Base-by-base conservation (phyloP, 305 asterid genomes). In the Coffea humblotiana region DNA sequence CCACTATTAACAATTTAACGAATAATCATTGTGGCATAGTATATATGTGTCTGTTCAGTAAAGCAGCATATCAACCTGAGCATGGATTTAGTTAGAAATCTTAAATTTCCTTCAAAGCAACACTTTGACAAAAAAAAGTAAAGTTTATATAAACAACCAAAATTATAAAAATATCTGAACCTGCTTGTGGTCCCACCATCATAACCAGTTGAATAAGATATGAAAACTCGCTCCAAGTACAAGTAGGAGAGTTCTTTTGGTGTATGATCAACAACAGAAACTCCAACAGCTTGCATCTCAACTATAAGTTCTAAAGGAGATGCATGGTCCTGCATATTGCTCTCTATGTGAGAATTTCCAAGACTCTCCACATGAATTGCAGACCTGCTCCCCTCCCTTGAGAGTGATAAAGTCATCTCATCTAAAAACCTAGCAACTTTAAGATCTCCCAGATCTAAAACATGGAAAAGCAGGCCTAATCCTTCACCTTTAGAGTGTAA, bases 121-220 rank as follows among this genome's bases (percentile, higher is more conserved):
- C 21, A 54, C 0, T 54, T 14, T 21, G 6, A 14, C 23, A 54
- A 14, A 2, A 54, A 54, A 52, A 76, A 71, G 72, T 73, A 82
- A 8, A 48, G 52, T 48, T 45, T 40, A 81, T 54, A 74, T 61
- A 32, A 66, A 77, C 73, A 68, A 72, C 18, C 61, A 54, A 54
- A 54, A 54, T n/a, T 21, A 29, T 63, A 74, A 78, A 83, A 80
- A 83, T 27, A 85, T 56, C 48, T 43, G 56, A 76, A 92, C 98
- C 98, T 96, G 97, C 94, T 96, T 72, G 99, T 94, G 64, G 92
- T 89, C 74, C 99, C 98, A 82, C 94, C 94, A 88, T 91, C 99
- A 88, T 90, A 92, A 83, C 99, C 98, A 70, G 98, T 91, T 35
- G 95, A 92, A 84, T 92, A 94, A 77, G 97, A 90, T 85, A 92